phyloP scores from a whole-genome alignment of 2,329 filamentous ascomycete genomes.

The Monosporascus ibericus region DNA sequence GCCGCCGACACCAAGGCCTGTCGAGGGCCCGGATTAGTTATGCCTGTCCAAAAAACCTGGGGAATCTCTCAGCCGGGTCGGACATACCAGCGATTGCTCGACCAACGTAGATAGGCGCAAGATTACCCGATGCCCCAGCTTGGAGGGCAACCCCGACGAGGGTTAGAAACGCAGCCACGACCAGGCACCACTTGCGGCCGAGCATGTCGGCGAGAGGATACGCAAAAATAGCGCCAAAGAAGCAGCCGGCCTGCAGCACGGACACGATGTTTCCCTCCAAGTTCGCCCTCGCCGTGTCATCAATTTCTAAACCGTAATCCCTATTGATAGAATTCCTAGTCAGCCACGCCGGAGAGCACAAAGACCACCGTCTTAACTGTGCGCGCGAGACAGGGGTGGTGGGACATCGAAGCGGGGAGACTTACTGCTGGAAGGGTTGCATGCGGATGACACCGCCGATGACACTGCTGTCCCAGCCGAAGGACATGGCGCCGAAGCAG shows the following conservation, averaged over 20 bases:
- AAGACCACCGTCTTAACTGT: too few species aligned
- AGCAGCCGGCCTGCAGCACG: conserved; percentile 39
- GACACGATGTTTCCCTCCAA: conserved; percentile 61
- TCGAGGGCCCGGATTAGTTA: neutral
- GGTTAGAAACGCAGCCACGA: conserved; percentile 48
- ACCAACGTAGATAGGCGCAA: conserved; percentile 57
- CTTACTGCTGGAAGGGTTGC: conserved; percentile 47
- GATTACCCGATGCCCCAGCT: conserved; percentile 47
- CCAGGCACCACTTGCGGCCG: conserved; percentile 48
- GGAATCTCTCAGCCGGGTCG: neutral
- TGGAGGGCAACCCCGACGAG: conserved; percentile 57
- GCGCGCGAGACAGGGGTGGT: too few species aligned
- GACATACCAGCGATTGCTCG: conserved; percentile 41
- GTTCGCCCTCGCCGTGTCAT: conserved; percentile 41
- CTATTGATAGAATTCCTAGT: conserved; percentile 23
- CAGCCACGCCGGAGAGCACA: conserved; percentile 1
- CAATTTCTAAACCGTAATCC: conserved; percentile 44
- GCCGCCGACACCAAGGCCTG: conserved; percentile 36
- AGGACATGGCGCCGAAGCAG: conserved; percentile 47
- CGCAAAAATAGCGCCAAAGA: conserved; percentile 35
- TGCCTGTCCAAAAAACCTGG: neutral
- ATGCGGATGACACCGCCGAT: conserved; percentile 62
- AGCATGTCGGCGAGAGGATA: conserved; percentile 45
- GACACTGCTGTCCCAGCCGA: conserved; percentile 58
- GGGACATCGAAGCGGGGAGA: neutral